These are phyloP conservation scores for Macrolepiota fuliginosa DNA, from an alignment of 768 basidiomycete species.

Conservation along the genomic window DNA sequence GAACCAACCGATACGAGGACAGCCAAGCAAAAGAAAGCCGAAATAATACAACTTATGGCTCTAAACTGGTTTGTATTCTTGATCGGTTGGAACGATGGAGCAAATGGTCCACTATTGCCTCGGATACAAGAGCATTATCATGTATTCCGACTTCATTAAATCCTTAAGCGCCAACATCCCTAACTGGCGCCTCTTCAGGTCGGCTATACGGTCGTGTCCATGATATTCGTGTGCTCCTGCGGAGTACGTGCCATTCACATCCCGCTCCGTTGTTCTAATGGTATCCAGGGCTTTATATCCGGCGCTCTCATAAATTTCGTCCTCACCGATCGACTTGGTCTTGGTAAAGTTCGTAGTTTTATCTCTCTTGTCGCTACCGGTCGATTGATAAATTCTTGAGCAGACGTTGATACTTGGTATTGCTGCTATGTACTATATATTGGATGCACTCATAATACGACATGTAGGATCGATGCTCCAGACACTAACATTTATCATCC, in stretches of 20 bases:
- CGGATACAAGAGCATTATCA: slow-evolving; percentile 57
- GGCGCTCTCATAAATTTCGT: slow-evolving; percentile 39
- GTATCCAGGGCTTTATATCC: slow-evolving; percentile 33
- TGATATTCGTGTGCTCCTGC: slow-evolving; percentile 51
- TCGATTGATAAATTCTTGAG: neutral
- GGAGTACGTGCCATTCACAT: slow-evolving; percentile 26
- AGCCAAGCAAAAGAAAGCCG: slow-evolving; percentile 19
- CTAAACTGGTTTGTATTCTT: slow-evolving; percentile 58
- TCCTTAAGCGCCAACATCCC: neutral
- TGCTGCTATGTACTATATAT: slow-evolving; percentile 26
- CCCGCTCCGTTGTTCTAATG: neutral
- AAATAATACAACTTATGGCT: slow-evolving; percentile 47
- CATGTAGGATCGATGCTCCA: slow-evolving; percentile 53
- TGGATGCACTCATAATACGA: slow-evolving; percentile 12
- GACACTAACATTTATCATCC: slow-evolving; percentile 49
- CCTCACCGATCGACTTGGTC: slow-evolving; percentile 33
- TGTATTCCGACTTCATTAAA: slow-evolving; percentile 27
- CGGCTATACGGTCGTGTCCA: slow-evolving; percentile 53
- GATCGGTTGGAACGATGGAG: slow-evolving; percentile 77
- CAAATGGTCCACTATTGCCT: slow-evolving; percentile 72
- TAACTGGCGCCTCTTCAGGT: slow-evolving; percentile 29
- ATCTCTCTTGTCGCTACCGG: neutral
- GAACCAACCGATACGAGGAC: slow-evolving; percentile 9
- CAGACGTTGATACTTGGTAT: slow-evolving; percentile 13
- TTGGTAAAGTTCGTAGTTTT: slow-evolving; percentile 36